Conservation (phyloP, 2,329 filamentous ascomycete species). For the Fusarium udum region DNA sequence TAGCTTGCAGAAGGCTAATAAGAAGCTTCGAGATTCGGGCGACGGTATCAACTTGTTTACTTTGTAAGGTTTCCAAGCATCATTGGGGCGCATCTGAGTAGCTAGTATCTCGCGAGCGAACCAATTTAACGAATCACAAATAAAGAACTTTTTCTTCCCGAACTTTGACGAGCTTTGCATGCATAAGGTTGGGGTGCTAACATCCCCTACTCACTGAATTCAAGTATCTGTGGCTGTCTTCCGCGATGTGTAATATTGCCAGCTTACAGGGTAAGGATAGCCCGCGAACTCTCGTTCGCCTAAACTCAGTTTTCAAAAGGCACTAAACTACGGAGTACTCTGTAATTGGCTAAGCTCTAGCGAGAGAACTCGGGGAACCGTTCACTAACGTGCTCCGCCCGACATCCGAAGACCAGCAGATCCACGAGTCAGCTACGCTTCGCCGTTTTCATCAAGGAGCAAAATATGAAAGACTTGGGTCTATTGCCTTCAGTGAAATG, state of each 20-base stretch:
- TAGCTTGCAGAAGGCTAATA: neutral
- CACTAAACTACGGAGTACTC: neutral
- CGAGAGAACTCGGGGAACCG: neutral
- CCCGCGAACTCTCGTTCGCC: neutral
- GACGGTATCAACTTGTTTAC: neutral
- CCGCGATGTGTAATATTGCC: rapidly evolving
- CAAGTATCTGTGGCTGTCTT: neutral
- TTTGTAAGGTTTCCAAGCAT: neutral
- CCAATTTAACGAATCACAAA: rapidly evolving
- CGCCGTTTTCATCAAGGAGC: neutral
- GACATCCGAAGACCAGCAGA: neutral
- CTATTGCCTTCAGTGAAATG: neutral
- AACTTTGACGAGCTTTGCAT: neutral
- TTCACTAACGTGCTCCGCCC: neutral
- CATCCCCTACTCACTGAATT: neutral
- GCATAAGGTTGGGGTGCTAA: neutral
- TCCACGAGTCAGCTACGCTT: neutral
- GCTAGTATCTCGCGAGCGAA: neutral
- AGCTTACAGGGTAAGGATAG: neutral
- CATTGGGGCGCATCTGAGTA: neutral
- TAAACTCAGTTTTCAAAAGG: rapidly evolving
- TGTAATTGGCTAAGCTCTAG: neutral
- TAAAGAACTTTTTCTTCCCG: neutral
- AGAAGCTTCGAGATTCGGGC: neutral
- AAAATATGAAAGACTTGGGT: neutral